These are phyloP conservation scores for Kodamaea fungicola DNA, from an alignment of 1,139 yeast genomes.

Conservation along the genomic window DNA sequence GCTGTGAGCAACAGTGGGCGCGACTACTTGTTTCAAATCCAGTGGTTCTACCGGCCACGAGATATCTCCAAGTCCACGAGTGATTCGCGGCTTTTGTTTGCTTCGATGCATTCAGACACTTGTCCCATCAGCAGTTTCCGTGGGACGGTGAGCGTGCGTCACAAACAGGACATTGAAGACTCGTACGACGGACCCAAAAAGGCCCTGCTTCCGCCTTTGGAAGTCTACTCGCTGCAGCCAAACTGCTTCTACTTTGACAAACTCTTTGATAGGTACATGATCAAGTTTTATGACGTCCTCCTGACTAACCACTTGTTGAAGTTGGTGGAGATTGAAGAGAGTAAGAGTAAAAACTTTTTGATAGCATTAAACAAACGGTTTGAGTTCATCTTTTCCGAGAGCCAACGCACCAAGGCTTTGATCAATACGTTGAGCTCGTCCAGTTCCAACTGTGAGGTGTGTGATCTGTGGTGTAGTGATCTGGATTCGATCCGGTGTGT, in stretches of 20 bases:
- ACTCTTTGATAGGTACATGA: conserved; percentile 82
- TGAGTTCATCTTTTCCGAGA: conserved; percentile 73
- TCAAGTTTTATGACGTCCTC: conserved; percentile 72
- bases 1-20: conserved; percentile 31
- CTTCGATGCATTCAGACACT: conserved; percentile 82
- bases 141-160: conserved; percentile 71
- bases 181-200: conserved; percentile 8
- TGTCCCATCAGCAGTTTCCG: conserved; percentile 77
- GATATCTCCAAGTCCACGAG: conserved; percentile 68
- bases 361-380: conserved; percentile 65
- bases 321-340: conserved; percentile 50
- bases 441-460: conserved; percentile 58
- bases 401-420: conserved; percentile 63
- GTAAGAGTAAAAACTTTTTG: conserved; percentile 55
- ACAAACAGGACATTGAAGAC: conserved; percentile 62
- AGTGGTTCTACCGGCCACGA: conserved; percentile 90
- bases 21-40: conserved; percentile 62
- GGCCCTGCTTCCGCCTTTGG: conserved; percentile 22
- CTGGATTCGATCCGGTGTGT: conserved; percentile 81
- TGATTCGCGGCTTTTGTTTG: conserved; percentile 75
- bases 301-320: conserved; percentile 43
- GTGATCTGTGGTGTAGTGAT: conserved; percentile 73
- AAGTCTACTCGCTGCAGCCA: conserved; percentile 53
- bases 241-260: conserved; percentile 82
- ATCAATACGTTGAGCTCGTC: conserved; percentile 57